Percentiles rank a stretch among this genome's conserved stretches.
These are phyloP conservation scores for Globisporangium radiosum DNA, from an alignment of 352 stramenopile genomes.

Conservation along the genomic window DNA sequence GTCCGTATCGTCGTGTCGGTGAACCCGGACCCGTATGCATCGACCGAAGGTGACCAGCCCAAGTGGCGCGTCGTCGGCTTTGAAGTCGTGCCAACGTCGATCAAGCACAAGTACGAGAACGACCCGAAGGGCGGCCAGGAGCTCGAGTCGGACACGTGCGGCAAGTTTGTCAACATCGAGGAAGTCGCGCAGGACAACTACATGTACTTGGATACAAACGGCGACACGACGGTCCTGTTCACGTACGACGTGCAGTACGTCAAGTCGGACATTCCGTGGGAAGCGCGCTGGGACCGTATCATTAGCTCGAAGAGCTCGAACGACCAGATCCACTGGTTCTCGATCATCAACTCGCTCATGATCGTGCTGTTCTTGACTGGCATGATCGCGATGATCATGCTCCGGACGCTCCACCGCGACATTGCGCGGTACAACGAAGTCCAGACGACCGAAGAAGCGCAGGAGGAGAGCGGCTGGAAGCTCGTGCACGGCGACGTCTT, in stretches of 20 bases:
- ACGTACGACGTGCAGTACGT: slow-evolving; percentile 98
- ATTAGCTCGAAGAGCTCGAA: slow-evolving; percentile 93
- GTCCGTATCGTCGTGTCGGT: slow-evolving; percentile 93
- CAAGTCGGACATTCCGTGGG: slow-evolving; percentile 93
- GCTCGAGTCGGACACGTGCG: slow-evolving; percentile 74
- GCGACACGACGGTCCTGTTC: slow-evolving; percentile 91
- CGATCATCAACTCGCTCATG: slow-evolving; percentile 99
- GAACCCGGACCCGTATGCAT: slow-evolving; percentile 78
- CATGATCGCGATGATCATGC: slow-evolving; percentile 99
- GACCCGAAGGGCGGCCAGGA: slow-evolving; percentile 75
- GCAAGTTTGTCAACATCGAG: slow-evolving; percentile 87
- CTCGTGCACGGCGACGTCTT: slow-evolving; percentile 98
- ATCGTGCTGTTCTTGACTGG: slow-evolving; percentile 99
- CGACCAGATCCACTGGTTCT: slow-evolving; percentile 99
- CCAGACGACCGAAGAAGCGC: slow-evolving; percentile 90
- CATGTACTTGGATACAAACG: slow-evolving; percentile 69
- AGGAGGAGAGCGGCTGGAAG: slow-evolving; percentile 96
- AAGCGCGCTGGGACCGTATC: slow-evolving; percentile 99
- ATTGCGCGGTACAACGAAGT: slow-evolving; percentile 97
- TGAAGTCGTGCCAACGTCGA: slow-evolving; percentile 94
- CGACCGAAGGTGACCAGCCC: slow-evolving; percentile 22
- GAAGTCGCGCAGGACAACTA: slow-evolving; percentile 76
- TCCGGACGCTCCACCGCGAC: slow-evolving; percentile 98
- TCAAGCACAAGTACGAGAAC: slow-evolving; percentile 89
- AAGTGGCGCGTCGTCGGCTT: slow-evolving; percentile 94